Base-by-base conservation (phyloP, 2,329 filamentous ascomycete species). In the Phialemonium atrogriseum region DNA sequence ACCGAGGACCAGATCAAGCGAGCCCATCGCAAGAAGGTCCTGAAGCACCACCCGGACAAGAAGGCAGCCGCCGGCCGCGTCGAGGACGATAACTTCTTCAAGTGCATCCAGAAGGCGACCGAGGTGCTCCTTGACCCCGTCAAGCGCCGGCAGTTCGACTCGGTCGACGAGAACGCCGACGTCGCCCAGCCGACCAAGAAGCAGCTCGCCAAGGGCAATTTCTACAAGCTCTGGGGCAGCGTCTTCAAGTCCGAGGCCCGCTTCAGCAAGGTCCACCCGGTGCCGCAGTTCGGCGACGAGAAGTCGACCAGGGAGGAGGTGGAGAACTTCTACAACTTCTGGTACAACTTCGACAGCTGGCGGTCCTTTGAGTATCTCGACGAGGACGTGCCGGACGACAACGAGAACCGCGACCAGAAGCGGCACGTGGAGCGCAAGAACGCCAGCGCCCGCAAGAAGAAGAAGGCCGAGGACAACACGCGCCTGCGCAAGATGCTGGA, bases 331-430 rank as follows among this genome's bases (percentile, higher is more conserved):
- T 98, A 98, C 76, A 94, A 98, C 73, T 98, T 96, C 71, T 98
- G 84, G 81, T 98, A 96, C 73, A 93, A 89, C 73, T 94, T 98
- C 51, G 91, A 98, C 72, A 91, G 83, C 60, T 98, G 91, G 91
- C 75, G 91, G 40, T 80, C 84, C 3, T 98, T 98, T 52, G 91
- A 98, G 66, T 98, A 98, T 63, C 83, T 94, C 37, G 91, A 98
- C 54, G 91, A 98, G 69, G 91, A 98, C 55, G 89, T 98, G 18
- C 91, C 91, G 24, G 91, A 98, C 53, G 91, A 98, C 70, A 94
- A 91, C 60, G 91, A 96, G 68, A 94, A 88, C 70, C 88, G 91
- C 59, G 89, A 96, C 66, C 91, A 98, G 71, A 96, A 95, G 72
- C 85, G 91, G 36, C 89, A 98, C 63, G 80, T 91, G 49, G 91